These are phyloP conservation scores for Pelargonium australe DNA, from an alignment of 441 rosid genomes.

Conservation along the genomic window DNA sequence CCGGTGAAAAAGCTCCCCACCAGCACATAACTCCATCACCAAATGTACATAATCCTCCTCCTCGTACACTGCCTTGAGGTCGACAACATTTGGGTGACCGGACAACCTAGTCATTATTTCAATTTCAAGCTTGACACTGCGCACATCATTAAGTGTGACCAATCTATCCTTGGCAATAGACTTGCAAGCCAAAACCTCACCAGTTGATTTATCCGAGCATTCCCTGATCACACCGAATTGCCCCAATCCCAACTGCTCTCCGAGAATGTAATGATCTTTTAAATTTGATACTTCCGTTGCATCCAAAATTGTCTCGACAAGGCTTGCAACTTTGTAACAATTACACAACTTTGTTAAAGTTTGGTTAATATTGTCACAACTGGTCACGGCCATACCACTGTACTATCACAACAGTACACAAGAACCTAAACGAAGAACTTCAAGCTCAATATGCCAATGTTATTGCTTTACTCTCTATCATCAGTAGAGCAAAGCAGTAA, in stretches of 20 bases:
- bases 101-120: conserved; percentile 68
- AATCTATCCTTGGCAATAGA: conserved; percentile 70
- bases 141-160: conserved; percentile 45
- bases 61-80: conserved; percentile 77
- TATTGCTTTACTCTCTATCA: background rate
- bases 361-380: conserved; percentile 22
- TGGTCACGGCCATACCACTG: conserved; percentile 46
- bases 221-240: conserved; percentile 69
- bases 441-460: background rate
- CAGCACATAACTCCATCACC: conserved; percentile 75
- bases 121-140: conserved; percentile 65
- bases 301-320: conserved; percentile 45
- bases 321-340: conserved; percentile 45
- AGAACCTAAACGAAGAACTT: background rate
- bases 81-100: conserved; percentile 74
- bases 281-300: conserved; percentile 44
- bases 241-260: conserved; percentile 72
- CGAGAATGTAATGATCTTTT: conserved; percentile 52
- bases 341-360: conserved; percentile 31
- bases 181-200: conserved; percentile 71
- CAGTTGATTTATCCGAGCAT: conserved; percentile 56
- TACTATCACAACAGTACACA: background rate
- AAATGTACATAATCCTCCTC: conserved; percentile 70
- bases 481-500: background rate
- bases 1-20: conserved; percentile 70